Evolutionary conservation across 2,329 filamentous ascomycete species (phyloP).

Genomic region (Cytospora mali): DNA sequence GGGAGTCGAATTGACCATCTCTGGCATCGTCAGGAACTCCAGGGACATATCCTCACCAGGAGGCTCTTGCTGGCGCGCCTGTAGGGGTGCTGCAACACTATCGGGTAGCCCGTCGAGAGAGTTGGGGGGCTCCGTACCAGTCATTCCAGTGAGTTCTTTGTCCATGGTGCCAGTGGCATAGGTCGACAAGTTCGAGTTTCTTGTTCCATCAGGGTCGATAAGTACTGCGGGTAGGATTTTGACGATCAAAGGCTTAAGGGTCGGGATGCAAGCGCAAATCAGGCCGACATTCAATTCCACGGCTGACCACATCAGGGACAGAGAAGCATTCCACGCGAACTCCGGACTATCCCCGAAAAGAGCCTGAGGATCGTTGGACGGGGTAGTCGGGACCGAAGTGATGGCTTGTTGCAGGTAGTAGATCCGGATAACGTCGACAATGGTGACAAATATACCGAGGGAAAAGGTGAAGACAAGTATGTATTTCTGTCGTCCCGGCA

Average conservation of each 20-base stretch:
- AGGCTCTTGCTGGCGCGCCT: conserved; percentile 1
- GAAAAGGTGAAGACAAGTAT: conserved; percentile 86
- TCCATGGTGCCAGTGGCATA: conserved; percentile 33
- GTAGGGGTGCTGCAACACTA: neutral
- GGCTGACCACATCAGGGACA: conserved; percentile 91
- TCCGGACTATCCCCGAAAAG: conserved; percentile 56
- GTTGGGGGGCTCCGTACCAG: conserved; percentile 4
- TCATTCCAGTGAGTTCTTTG: conserved; percentile 5
- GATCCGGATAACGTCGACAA: conserved; percentile 87
- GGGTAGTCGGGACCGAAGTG: conserved; percentile 42
- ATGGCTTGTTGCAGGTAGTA: conserved; percentile 83
- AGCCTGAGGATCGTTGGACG: conserved; percentile 42
- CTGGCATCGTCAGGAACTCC: conserved; percentile 52
- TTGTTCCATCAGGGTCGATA: conserved; percentile 52
- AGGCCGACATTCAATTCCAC: conserved; percentile 91
- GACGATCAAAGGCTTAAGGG: conserved; percentile 81
- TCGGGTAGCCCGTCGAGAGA: conserved; percentile 1
- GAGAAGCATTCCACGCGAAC: conserved; percentile 74
- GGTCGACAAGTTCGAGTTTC: conserved; percentile 35
- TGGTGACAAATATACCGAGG: conserved; percentile 82
- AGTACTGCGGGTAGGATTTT: conserved; percentile 61
- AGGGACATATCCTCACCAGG: conserved; percentile 37
- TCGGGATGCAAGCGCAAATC: conserved; percentile 89
- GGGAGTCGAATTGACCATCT: conserved; percentile 30
- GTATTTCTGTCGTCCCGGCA: conserved; percentile 83